These are phyloP conservation scores for Cucumis sativus DNA, from an alignment of 306 rosid species.

Conservation along the genomic window Cucumber_9930_V3 NC_026661.2:17283501-17284000, in stretches of 20 bases:
- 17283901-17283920: slow-evolving; percentile 99
- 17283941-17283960: slow-evolving; percentile 85
- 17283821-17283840: slow-evolving; percentile 96
- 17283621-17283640: neutral
- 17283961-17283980: slow-evolving; percentile 99
- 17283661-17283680: neutral
- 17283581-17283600: slow-evolving; percentile 87
- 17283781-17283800: slow-evolving; percentile 77
- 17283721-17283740: slow-evolving; percentile 56
- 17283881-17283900: slow-evolving; percentile 99
- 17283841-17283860: slow-evolving; percentile 93
- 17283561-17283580: slow-evolving; percentile 70
- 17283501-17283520: slow-evolving; percentile 85
- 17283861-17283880: slow-evolving; percentile 99
- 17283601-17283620: slow-evolving; percentile 87
- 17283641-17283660: neutral
- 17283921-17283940: slow-evolving; percentile 99
- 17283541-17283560: slow-evolving; percentile 62
- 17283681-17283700: neutral
- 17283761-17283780: slow-evolving; percentile 94
- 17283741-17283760: slow-evolving; percentile 91
- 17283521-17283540: slow-evolving; percentile 78
- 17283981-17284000: slow-evolving; percentile 87
- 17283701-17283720: slow-evolving; percentile 1
- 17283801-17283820: slow-evolving; percentile 90